Evolutionary conservation across 2,329 filamentous ascomycete species (phyloP), one percentile per base, ranked within the genome.

Genomic region (Chaetoscypha palmicola): DNA sequence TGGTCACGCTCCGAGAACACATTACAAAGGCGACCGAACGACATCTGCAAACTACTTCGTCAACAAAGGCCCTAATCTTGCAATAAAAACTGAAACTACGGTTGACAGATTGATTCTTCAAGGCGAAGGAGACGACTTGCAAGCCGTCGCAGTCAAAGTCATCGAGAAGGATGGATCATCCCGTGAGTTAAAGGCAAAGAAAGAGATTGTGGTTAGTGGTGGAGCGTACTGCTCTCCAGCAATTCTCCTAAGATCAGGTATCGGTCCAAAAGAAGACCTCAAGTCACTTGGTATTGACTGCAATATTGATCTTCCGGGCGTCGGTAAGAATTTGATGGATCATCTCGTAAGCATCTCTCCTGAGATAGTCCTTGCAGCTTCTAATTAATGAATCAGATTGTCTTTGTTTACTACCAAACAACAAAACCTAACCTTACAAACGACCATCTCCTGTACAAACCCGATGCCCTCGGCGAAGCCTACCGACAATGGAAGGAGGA

Each of bases 341-440:
- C 73, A 79, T 54, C 58, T 74, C 11, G 67, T 71, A 55, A 51
- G 57, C 41, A 0, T 33, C 10, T 5, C 9, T 14, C 5, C 46
- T 12, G 49, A 43, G 8, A 45, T 51, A 26, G 45, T n/a, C 12
- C 10, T 3, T 20, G 5, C 11, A 22, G 3, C 4, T 5, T 24
- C 17, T 37, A 12, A 38, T 23, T 7, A 26, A 24, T n/a, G 3
- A n/a, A 16, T 3, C 21, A 72, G 66, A 73, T 74, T 20, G 66
- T 71, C 36, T 79, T 81, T 58, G 73, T 76, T 42, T 81, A 76
- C 58, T 82, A 82, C 58, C 73, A 79, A 60, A 72, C 75, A 2
- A 67, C 66, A 10, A 65, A 71, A 41, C 59, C 66, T 16, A 69
- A 68, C 2, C 52, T 79, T 11, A 79, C 77, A 11, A 76, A 66